These are phyloP conservation scores for Claviceps sp. DNA, from an alignment of 2,329 filamentous ascomycete species.

Conservation along the genomic window DNA sequence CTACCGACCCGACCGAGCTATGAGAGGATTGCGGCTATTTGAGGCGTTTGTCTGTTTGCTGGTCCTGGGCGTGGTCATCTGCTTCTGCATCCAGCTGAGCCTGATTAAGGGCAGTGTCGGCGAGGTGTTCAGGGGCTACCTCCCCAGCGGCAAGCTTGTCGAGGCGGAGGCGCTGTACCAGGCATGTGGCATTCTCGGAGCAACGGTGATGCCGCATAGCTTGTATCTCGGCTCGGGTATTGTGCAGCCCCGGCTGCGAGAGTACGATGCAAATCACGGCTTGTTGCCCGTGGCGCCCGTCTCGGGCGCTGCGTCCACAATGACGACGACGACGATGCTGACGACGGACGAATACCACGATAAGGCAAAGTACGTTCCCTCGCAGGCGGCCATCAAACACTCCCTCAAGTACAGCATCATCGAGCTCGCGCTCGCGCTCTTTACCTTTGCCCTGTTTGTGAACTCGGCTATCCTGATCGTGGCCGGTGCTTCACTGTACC, in stretches of 20 bases:
- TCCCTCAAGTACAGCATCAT: constrained; percentile 62
- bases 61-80: constrained; percentile 55
- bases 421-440: constrained; percentile 59
- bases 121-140: constrained; percentile 50
- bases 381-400: constrained; percentile 55
- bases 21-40: constrained; percentile 48
- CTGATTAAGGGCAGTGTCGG: constrained; percentile 41
- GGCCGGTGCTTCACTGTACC: constrained; percentile 62
- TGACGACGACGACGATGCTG: constrained; percentile 11
- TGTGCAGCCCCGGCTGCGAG: constrained; percentile 50
- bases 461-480: constrained; percentile 75
- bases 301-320: neutral
- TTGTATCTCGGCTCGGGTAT: constrained; percentile 58
- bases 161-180: constrained; percentile 51
- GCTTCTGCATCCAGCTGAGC: constrained; percentile 57
- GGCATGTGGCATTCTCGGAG: constrained; percentile 63
- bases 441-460: constrained; percentile 74
- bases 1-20: constrained; percentile 45
- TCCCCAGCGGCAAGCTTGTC: constrained; percentile 46
- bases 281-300: constrained; percentile 27
- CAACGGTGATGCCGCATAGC: constrained; percentile 61
- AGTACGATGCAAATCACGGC: constrained; percentile 47
- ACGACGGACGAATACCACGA: constrained; percentile 21
- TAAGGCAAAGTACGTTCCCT: constrained; percentile 54
- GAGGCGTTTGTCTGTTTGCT: constrained; percentile 50